Conservation (phyloP, 192 early-diverging fungal genomes). For the Gonapodya prolifera region DNA sequence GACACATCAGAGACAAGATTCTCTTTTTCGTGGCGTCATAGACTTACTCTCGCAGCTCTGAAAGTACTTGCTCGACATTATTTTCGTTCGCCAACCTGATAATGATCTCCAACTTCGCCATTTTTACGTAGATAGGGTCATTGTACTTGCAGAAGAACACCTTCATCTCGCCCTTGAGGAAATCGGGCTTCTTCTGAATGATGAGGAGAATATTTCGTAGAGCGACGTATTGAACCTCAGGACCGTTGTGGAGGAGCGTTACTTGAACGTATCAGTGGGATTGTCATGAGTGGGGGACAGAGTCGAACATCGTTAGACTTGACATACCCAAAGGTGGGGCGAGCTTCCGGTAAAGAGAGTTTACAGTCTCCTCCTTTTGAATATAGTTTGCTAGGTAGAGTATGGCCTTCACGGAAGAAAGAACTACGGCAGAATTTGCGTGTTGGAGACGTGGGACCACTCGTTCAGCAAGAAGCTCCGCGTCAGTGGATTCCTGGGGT, state of each 20-base stretch:
- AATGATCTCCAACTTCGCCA: constrained; percentile 94
- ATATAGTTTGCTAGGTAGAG: constrained; percentile 93
- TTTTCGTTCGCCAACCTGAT: constrained; percentile 65
- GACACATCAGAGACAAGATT: not conserved
- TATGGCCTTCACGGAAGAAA: constrained; percentile 77
- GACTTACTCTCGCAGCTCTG: constrained; percentile 74
- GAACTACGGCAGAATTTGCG: constrained; percentile 84
- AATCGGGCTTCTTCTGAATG: constrained; percentile 77
- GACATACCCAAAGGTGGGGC: constrained; percentile 72
- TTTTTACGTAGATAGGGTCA: constrained; percentile 94
- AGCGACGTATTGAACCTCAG: constrained; percentile 95
- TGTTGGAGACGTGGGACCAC: constrained; percentile 84
- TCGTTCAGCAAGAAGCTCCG: constrained; percentile 81
- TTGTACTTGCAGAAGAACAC: constrained; percentile 99
- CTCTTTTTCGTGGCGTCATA: not conserved
- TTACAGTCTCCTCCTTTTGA: constrained; percentile 59
- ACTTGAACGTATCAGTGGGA: constrained; percentile 51
- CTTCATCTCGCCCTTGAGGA: constrained; percentile 84
- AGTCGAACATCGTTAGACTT: not conserved
- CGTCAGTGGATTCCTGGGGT: constrained; percentile 75
- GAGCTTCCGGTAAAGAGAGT: constrained; percentile 64
- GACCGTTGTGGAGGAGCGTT: constrained; percentile 73
- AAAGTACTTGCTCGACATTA: constrained; percentile 81
- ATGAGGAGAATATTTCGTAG: constrained; percentile 92
- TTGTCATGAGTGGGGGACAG: not conserved